Conservation (phyloP, 2,329 filamentous ascomycete genomes). For the Aspergillus glaucus region DNA sequence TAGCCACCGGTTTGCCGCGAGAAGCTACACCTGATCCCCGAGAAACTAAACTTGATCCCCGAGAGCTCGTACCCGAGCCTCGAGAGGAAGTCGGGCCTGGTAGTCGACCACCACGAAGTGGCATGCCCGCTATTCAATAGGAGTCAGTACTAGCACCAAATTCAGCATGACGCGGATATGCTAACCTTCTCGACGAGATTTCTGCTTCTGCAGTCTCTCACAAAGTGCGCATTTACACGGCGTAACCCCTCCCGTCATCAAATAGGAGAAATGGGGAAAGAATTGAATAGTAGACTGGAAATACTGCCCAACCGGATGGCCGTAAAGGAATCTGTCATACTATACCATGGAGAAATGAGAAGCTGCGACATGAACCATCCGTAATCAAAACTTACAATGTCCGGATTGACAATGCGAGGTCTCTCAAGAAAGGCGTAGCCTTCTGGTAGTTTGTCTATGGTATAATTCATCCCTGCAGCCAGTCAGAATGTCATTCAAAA, state of each 20-base stretch:
- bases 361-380: neutral
- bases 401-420: conserved; percentile 34
- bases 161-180: neutral
- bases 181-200: conserved; percentile 1
- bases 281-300: conserved; percentile 52
- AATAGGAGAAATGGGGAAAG: conserved; percentile 51
- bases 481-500: neutral
- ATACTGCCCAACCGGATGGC: conserved; percentile 46
- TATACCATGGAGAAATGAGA: conserved; percentile 16
- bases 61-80: too few species aligned
- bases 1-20: conserved; percentile 1
- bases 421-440: conserved; percentile 51
- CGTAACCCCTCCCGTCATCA: conserved; percentile 45
- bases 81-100: neutral
- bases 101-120: conserved; percentile 4
- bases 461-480: conserved; percentile 40
- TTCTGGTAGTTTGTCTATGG: conserved; percentile 47
- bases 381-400: conserved; percentile 22
- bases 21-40: too few species aligned
- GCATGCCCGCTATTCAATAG: neutral
- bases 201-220: conserved; percentile 11
- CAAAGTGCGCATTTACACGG: conserved; percentile 50
- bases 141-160: neutral
- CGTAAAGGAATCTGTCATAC: conserved; percentile 52
- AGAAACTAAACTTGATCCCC: too few species aligned